Evolutionary conservation across 2,329 filamentous ascomycete genomes (phyloP), one percentile per base, ranked within the genome.

Genomic region (Phialocephala subalpina): DNA sequence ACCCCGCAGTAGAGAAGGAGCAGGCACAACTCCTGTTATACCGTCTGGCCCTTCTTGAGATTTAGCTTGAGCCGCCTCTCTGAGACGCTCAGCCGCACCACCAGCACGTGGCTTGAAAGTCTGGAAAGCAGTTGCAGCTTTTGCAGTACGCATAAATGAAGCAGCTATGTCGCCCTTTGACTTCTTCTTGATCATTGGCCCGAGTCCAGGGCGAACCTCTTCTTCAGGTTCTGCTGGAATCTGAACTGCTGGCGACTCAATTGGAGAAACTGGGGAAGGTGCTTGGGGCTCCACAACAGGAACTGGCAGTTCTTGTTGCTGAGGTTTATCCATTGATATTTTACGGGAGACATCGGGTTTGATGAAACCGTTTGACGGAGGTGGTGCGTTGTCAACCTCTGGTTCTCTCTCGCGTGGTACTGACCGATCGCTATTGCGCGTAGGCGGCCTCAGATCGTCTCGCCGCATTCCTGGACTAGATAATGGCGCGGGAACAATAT

Each of bases 21-120:
- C 92, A 27, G 92, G 92, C 25, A 97, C 91, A 42, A 97, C 94
- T 45, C 90, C 87, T 14, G 91, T 97, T 70, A 97, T 97, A 2
- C 94, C 95, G 80, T 97, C 94, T 7, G 93, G 92, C 5, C 91
- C 93, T 27, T 91, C 87, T 2, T 80, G 80, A n/a, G 79, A 78
- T 64, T 86, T 87, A 69, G 81, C 82, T 63, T 88, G 85, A 40
- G 84, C 81, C 67, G 55, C 55, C 14, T 85, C 83, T 63, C 73
- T 69, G 8, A 97, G 81, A 60, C 92, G 90, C 68, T 97, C 93
- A 60, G 89, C 94, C 25, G 93, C 94, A 69, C 94, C 95, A 64
- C 95, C 95, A 38, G 90, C 90, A 65, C 95, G 88, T 22, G 95
- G 95, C 75, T 95, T 97, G 81, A 98, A 98, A 20, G 86, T 86